Conservation (phyloP, 768 basidiomycete species). For the Pisolithus marmoratus region DNA sequence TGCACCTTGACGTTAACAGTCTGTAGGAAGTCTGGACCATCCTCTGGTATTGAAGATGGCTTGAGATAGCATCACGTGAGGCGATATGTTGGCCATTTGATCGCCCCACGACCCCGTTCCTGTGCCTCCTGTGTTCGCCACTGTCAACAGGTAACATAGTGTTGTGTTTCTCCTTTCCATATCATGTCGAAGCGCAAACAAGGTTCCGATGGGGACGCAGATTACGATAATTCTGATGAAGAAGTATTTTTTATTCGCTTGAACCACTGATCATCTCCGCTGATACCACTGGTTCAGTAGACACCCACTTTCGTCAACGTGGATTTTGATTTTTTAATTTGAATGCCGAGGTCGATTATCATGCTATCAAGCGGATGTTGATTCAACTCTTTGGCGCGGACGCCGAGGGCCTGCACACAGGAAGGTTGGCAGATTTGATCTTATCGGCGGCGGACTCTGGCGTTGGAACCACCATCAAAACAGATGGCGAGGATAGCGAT, state of each 20-base stretch:
- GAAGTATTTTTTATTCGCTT: constrained; percentile 33
- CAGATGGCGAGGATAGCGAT: constrained; percentile 56
- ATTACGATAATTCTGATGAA: constrained; percentile 33
- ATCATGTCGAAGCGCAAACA: constrained; percentile 55
- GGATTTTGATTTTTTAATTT: constrained; percentile 89
- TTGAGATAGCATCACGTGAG: too few relatives aligned
- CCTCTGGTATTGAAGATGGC: too few relatives aligned
- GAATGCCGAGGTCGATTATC: constrained; percentile 75
- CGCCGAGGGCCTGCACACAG: constrained; percentile 62
- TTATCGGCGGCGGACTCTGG: constrained; percentile 69
- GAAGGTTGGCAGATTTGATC: constrained; percentile 76
- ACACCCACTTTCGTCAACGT: constrained; percentile 19
- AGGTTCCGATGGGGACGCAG: constrained; percentile 27
- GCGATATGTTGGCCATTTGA: too few relatives aligned
- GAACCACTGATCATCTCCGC: constrained; percentile 7
- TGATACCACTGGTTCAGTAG: constrained; percentile 13
- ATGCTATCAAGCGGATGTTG: constrained; percentile 73
- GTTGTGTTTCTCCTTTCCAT: not conserved
- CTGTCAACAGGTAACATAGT: too few relatives aligned
- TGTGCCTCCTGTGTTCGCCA: too few relatives aligned
- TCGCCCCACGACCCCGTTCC: too few relatives aligned
- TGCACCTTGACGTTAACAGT: too few relatives aligned
- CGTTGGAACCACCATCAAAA: constrained; percentile 89
- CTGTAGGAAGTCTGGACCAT: too few relatives aligned
- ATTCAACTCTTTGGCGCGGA: constrained; percentile 68